phyloP scores from a whole-genome alignment of 2,329 filamentous ascomycete species.

The Penicillium sp. region DNA sequence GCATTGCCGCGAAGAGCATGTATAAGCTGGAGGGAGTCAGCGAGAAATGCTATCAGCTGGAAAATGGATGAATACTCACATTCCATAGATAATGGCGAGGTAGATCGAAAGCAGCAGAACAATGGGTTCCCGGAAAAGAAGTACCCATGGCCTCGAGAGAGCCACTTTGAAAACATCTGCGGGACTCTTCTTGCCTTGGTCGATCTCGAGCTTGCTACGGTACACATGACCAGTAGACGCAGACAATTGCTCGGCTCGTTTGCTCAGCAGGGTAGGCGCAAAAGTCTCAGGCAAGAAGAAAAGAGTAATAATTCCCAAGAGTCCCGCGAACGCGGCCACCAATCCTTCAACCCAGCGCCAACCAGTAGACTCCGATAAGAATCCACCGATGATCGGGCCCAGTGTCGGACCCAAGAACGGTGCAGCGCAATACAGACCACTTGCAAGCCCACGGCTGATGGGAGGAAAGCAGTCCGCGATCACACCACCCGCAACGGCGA shows the following conservation, averaged over 20 bases:
- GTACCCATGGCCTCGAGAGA: slow-evolving; percentile 64
- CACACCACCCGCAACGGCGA: slow-evolving; percentile 60
- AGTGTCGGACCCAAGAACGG: slow-evolving; percentile 63
- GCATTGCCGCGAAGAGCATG: slow-evolving; percentile 60
- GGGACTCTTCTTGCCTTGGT: slow-evolving; percentile 40
- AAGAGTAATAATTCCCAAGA: slow-evolving; percentile 54
- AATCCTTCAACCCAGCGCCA: slow-evolving; percentile 67
- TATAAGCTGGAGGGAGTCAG: slow-evolving; percentile 38
- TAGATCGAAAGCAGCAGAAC: slow-evolving; percentile 65
- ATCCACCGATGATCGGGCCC: slow-evolving; percentile 64
- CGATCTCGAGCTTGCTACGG: slow-evolving; percentile 11
- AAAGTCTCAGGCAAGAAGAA: slow-evolving; percentile 57
- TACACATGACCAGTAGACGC: slow-evolving; percentile 47
- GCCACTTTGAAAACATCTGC: slow-evolving; percentile 51
- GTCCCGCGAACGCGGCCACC: slow-evolving; percentile 59
- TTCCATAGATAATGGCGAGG: slow-evolving; percentile 48
- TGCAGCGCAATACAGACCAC: slow-evolving; percentile 62
- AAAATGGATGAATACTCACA: slow-evolving; percentile 26
- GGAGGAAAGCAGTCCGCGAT: slow-evolving; percentile 58
- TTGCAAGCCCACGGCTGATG: slow-evolving; percentile 52
- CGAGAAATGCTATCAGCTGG: background rate
- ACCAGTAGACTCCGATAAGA: slow-evolving; percentile 58
- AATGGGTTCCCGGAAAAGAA: slow-evolving; percentile 70
- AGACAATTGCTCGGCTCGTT: slow-evolving; percentile 53
- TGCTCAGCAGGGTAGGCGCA: slow-evolving; percentile 55